A percentile compares a stretch with the other conserved stretches of the same genome.
These are phyloP conservation scores for Nannochloropsis oceanica DNA, from an alignment of 108 stramenopile species.

Conservation along the genomic window DNA sequence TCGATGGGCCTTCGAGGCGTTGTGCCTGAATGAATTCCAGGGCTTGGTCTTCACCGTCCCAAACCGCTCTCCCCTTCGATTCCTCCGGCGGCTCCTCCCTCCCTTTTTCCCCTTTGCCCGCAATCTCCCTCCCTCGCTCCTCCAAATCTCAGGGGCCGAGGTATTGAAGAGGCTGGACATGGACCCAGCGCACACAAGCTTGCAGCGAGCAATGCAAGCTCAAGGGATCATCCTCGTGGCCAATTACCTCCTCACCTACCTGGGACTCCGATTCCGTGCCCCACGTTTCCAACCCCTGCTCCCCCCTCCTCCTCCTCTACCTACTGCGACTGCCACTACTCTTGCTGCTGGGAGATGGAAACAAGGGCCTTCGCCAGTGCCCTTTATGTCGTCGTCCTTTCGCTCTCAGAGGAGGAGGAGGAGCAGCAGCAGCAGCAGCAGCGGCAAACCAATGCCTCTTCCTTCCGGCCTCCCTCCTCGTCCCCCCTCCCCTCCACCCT, in stretches of 20 bases:
- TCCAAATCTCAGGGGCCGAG: background rate
- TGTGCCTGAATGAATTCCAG: constrained; percentile 66
- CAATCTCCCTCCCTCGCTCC: background rate
- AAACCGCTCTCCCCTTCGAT: background rate
- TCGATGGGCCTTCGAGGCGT: constrained; percentile 62
- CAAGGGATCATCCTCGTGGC: background rate
- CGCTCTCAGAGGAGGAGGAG: background rate
- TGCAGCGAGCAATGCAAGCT: background rate
- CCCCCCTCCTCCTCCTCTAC: background rate
- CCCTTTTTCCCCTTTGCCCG: background rate
- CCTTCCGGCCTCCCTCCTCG: background rate
- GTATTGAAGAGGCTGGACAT: background rate
- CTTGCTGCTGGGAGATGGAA: no score
- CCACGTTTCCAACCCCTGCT: background rate
- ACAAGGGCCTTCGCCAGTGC: no score
- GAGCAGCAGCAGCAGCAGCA: background rate
- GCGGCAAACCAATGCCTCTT: background rate
- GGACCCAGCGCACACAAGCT: background rate
- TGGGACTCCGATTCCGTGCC: background rate
- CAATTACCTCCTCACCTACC: background rate
- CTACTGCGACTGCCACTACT: background rate
- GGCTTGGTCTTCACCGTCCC: constrained; percentile 44
- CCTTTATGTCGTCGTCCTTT: background rate
- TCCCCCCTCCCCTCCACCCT: background rate
- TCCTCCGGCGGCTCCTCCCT: background rate